Base-by-base conservation (phyloP, 768 basidiomycete genomes). In the Kwoniella sp. region DNA sequence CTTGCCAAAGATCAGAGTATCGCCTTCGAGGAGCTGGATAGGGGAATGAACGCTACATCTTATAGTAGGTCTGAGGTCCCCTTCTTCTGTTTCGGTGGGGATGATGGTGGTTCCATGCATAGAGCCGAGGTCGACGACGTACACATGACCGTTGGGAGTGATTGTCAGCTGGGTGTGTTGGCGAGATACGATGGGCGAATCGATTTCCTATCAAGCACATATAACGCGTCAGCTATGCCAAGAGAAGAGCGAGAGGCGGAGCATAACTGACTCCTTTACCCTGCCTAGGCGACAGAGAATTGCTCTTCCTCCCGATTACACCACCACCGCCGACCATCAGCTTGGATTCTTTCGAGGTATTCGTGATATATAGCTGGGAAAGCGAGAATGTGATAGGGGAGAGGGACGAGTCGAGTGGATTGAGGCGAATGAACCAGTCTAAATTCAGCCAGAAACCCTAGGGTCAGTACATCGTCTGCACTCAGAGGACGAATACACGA, bases 111-210 rank as follows among this genome's bases (percentile, higher is more conserved):
- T 68, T n/a, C 67, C 67, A 50, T 73, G 72, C 24, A 56, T 24
- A 1, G 69, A 70, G n/a, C 51, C 54, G 8, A 73, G 63, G 53
- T 73, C 72, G 30, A 54, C 65, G 26, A 73, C n/a, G 60, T 68
- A 67, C 25, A 73, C 62, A 26, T 61, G 64, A 12, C 64, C 67
- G 3, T 62, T 56, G 10, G 46, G 46, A 4, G 64, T 68, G 47
- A 70, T 46, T 29, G 44, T 56, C 2, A 70, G 33, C 22, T 58
- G 61, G 22, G 64, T 62, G 48, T 73, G 72, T 36, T 27, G 21
- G 15, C 69, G 67, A 27, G 72, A 73, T 22, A 68, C 30, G 24
- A 68, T 58, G 9, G 72, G 59, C 19, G 50, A 62, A 1, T 58
- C 51, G 60, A 57, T 58, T 29, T 29, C 47, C 65, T 68, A 40